Evolutionary conservation across 73 alveolate genomes (phyloP).

Genomic region (Paramecium octaurelia): DNA sequence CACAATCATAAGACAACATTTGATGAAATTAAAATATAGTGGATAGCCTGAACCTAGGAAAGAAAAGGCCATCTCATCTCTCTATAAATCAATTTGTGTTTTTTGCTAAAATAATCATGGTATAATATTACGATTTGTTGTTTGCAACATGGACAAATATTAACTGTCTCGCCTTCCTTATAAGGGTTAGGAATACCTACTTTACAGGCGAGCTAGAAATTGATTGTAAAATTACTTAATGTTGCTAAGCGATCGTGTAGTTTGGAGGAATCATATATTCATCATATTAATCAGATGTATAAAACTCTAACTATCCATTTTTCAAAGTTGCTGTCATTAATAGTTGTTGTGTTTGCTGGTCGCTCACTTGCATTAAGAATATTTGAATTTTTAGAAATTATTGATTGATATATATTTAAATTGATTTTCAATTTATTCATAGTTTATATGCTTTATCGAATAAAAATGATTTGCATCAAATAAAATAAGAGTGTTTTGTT

Average conservation of each 20-base stretch:
- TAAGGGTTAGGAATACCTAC: slow-evolving; percentile 37
- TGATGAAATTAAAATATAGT: slow-evolving; percentile 50
- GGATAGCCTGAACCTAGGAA: slow-evolving; percentile 63
- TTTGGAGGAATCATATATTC: slow-evolving; percentile 41
- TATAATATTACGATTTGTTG: background rate
- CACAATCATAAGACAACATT: slow-evolving; percentile 56
- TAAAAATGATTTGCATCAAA: background rate
- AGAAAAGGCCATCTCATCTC: slow-evolving; percentile 47
- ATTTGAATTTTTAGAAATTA: background rate
- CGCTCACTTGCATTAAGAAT: background rate
- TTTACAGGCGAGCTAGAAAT: slow-evolving; percentile 38
- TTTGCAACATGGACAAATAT: slow-evolving; percentile 56
- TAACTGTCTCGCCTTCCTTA: background rate
- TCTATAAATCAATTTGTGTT: background rate
- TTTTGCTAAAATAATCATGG: background rate
- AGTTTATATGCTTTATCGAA: background rate
- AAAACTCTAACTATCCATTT: background rate
- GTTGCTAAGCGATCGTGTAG: background rate
- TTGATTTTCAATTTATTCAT: background rate
- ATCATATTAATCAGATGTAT: slow-evolving; percentile 2
- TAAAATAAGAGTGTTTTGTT: background rate
- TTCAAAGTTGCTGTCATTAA: background rate
- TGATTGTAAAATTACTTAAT: background rate
- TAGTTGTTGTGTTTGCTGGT: background rate
- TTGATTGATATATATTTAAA: background rate